Conservation (phyloP, 139 green algal genomes). For the Coccomyxa sp. region DNA sequence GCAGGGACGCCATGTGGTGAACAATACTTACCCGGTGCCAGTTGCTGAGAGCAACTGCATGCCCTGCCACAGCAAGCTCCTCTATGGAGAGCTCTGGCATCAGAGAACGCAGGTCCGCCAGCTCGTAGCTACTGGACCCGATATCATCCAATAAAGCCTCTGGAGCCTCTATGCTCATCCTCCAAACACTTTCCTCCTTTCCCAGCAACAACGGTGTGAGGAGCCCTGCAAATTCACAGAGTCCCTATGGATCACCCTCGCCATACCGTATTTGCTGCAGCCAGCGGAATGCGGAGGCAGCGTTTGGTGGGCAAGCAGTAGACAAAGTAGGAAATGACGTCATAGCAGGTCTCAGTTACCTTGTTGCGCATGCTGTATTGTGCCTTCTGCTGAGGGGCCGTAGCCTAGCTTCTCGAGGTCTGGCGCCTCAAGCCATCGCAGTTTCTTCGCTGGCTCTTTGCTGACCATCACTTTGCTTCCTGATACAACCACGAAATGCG, state of each 20-base stretch:
- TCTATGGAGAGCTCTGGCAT: conserved; percentile 47
- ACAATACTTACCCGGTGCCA: conserved; percentile 52
- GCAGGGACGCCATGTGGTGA: neutral
- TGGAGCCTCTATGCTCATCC: too few relatives aligned
- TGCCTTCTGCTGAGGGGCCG: too few relatives aligned
- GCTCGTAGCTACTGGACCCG: neutral
- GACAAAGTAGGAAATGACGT: too few relatives aligned
- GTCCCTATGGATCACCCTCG: too few relatives aligned
- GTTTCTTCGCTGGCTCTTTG: neutral
- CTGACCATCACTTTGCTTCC: neutral
- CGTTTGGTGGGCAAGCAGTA: too few relatives aligned
- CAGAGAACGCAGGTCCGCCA: conserved; percentile 49
- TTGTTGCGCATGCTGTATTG: too few relatives aligned
- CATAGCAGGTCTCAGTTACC: too few relatives aligned
- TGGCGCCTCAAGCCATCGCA: neutral
- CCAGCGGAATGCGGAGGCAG: too few relatives aligned
- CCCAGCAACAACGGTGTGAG: too few relatives aligned
- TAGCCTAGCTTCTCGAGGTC: neutral
- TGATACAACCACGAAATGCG: neutral
- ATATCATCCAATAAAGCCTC: neutral
- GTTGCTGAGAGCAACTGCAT: conserved; percentile 52
- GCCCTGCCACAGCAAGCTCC: conserved; percentile 60
- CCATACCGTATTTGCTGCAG: too few relatives aligned
- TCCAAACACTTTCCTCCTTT: too few relatives aligned
- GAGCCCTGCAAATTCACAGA: too few relatives aligned